Base-by-base conservation (phyloP, 2,329 filamentous ascomycete genomes). In the Diaporthe amygdali region DNA sequence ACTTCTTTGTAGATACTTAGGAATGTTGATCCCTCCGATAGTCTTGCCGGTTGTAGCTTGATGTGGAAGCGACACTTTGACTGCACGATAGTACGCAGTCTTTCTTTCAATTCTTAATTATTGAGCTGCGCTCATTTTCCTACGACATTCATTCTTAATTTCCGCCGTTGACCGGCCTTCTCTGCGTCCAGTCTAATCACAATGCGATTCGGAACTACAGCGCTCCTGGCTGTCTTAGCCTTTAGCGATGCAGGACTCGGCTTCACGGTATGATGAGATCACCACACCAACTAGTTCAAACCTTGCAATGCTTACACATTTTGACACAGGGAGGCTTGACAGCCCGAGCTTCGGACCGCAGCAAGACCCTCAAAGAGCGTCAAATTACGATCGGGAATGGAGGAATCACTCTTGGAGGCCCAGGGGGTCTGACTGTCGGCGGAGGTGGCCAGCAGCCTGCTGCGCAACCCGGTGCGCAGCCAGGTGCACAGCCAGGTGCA, bases 171-270 rank as follows among this genome's bases (percentile, higher is more conserved):
- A 71, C 30, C 56, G 64, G 69, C 44, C 44, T 52, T 51, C 5
- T 49, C 51, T 37, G 20, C 54, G 41, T 41, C 25, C 54, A 27
- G 8, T 59, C 25, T 20, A 37, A 41, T 25, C 22, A 69, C 17
- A 8, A 72, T 72, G 70, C 47, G 22, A 47, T 52, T 72, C 37
- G 67, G 54, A n/a, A 22, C 41, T 70, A 49, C 51, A 12, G 41
- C 59, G 25, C 32, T 72, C 49, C 22, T 59, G 25, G 56, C 70
- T 41, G n/a, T 72, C 12, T 17, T 72, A 51, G 70, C 67, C 41
- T 61, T 47, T n/a, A 66, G 67, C 44, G 70, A 72, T 52, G 70
- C 66, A 14, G 66, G 66, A 46, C 70, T 72, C 27, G 56, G 46
- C n/a, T 72, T 69, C 66, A 69, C 70, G 51, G 70, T 72, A 72